Base-by-base conservation (phyloP, 192 early-diverging fungal genomes). In the Piromyces finnis region DNA sequence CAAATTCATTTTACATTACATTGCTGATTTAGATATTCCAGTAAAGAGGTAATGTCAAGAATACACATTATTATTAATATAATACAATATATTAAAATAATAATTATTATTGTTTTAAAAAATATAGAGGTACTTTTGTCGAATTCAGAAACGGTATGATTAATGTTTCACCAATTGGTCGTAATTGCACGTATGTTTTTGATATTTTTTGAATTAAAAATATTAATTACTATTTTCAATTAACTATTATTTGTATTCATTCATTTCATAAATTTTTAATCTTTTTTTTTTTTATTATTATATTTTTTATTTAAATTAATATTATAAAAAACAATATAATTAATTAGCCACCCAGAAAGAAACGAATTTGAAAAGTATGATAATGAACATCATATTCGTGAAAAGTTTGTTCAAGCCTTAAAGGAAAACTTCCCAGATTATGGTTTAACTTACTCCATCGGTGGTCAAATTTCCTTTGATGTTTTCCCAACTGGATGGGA, bases 61-160 rank as follows among this genome's bases (percentile, higher is more conserved):
- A n/a, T n/a, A n/a, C n/a, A n/a, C n/a, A n/a, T n/a, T n/a, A n/a
- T n/a, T n/a, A n/a, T n/a, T n/a, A n/a, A n/a, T n/a, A n/a, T n/a
- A n/a, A n/a, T n/a, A n/a, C n/a, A n/a, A n/a, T n/a, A n/a, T n/a
- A n/a, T n/a, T n/a, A n/a, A n/a, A n/a, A n/a, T n/a, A n/a, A n/a
- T n/a, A n/a, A n/a, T n/a, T n/a, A n/a, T n/a, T n/a, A n/a, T n/a
- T n/a, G n/a, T n/a, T n/a, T n/a, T n/a, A n/a, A n/a, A n/a, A n/a
- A n/a, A n/a, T 37, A 78, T 81, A 94, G 94, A 83, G 97, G 97
- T 77, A 98, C 96, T 0, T 98, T 98, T 85, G 83, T 99, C 84
- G 97, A 99, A 87, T 99, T 99, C 91, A 93, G 97, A 82, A 94
- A 95, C 84, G 97, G 97, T 80, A 98, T 99, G 96, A 93, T 99